A percentile compares a stretch with the other conserved stretches of the same genome.
phyloP scores from a whole-genome alignment of 495 filamentous ascomycete genomes.

The Hyaloscypha finlandica region DNA sequence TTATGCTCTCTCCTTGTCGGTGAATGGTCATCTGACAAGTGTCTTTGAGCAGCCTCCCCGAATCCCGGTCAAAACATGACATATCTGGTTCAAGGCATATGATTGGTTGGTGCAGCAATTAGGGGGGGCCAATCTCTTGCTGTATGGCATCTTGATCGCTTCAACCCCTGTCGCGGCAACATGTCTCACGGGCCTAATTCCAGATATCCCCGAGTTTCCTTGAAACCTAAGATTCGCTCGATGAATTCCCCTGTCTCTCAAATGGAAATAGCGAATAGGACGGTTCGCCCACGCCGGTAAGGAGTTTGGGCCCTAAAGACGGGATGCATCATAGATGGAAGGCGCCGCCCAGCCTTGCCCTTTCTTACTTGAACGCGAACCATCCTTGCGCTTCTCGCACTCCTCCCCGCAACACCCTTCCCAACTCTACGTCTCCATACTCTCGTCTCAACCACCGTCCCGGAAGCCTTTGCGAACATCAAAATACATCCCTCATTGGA shows the following conservation, averaged over 20 bases:
- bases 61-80: neutral
- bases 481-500: neutral
- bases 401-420: no score
- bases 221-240: neutral
- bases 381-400: no score
- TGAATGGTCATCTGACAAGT: neutral
- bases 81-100: neutral
- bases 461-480: neutral
- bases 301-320: neutral
- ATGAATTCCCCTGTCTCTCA: neutral
- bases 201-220: neutral
- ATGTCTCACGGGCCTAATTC: constrained; percentile 1
- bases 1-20: neutral
- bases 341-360: neutral
- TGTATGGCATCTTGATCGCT: neutral
- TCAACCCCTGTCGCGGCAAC: neutral
- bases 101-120: neutral
- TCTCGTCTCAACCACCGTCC: neutral
- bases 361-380: neutral
- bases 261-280: neutral
- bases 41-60: neutral
- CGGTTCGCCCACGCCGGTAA: neutral
- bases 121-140: neutral
- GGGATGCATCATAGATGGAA: neutral
- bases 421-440: neutral